Base-by-base conservation (phyloP, 2,329 filamentous ascomycete species). In the Bipolaris bicolor region DNA sequence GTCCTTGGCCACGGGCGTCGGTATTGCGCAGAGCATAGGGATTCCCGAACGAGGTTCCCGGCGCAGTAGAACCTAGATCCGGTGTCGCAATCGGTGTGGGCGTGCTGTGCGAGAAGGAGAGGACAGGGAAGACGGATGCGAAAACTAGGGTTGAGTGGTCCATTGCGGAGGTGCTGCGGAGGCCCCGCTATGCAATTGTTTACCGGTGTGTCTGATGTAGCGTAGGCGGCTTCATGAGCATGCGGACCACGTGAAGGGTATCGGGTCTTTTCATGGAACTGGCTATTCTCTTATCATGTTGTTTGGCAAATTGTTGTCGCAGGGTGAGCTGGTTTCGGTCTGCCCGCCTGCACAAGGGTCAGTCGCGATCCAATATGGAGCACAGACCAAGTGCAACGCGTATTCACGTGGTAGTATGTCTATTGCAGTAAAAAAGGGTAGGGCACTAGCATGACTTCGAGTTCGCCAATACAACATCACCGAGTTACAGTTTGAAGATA, bases 41-140 rank as follows among this genome's bases (percentile, higher is more conserved):
- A 51, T 78, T 76, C 39, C 78, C 78, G 53, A 80, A 81, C 13
- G 78, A 71, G 43, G 66, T 52, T 1, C 73, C 77, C 7, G 76
- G 75, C 44, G 68, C 76, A 7, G 72, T 66, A 39, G 78, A 68
- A n/a, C 76, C 78, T 20, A 80, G 68, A 47, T 77, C 73, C 40
- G 79, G 79, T 16, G 78, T 81, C 36, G 78, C 73, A 47, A 80
- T 60, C 49, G 63, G 79, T 10, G 80, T 81, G 26, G 79, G 78
- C 5, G 76, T 77, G 5, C 77, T 79, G 58, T 78, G 78, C 16
- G 74, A 71, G 43, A 74, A 68, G 48, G 73, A 73, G 24, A 76
- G 73, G 10, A 75, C 66, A 15, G 80, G 77, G 61, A 82, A 82
- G 57, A 82, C 74, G 34, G 80, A 79, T 36, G 72, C 69, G 71